These are phyloP conservation scores for Stagonosporopsis vannaccii DNA, from an alignment of 2,329 filamentous ascomycete species.

Conservation along the genomic window DNA sequence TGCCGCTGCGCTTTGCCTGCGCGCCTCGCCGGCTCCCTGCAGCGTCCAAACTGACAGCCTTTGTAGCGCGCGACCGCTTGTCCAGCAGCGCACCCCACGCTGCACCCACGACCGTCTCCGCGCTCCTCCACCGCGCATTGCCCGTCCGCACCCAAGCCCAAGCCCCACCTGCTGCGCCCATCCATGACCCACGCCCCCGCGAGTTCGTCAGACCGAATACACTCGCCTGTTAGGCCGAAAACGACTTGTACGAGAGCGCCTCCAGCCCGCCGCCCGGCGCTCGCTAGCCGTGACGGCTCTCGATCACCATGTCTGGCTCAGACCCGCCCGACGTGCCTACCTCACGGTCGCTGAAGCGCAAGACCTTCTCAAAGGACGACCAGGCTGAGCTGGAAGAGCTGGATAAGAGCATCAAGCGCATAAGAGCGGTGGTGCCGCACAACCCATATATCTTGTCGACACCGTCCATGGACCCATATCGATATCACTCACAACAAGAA, in stretches of 20 bases:
- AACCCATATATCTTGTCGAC: constrained; percentile 58
- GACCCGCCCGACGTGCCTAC: constrained; percentile 38
- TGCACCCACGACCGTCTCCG: neutral
- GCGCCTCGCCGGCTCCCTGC: constrained; percentile 5
- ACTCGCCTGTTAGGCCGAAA: too few species aligned
- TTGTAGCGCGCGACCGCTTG: constrained; percentile 4
- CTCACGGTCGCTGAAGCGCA: constrained; percentile 39
- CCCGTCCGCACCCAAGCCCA: neutral
- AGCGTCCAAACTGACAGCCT: neutral
- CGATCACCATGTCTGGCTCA: constrained; percentile 41
- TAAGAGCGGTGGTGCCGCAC: constrained; percentile 51
- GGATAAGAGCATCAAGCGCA: constrained; percentile 53
- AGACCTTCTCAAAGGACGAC: constrained; percentile 36
- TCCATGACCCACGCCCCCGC: constrained; percentile 23
- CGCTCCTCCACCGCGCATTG: constrained; percentile 4
- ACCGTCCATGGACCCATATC: constrained; percentile 55
- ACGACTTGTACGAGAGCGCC: neutral
- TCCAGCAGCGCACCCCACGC: constrained; percentile 6
- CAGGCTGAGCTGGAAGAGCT: constrained; percentile 51
- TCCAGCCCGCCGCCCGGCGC: neutral
- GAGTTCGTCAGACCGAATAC: constrained; percentile 14
- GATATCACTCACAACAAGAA: constrained; percentile 52
- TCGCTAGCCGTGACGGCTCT: neutral
- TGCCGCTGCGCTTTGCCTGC: neutral
- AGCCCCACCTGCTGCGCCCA: constrained; percentile 11